phyloP scores from a whole-genome alignment of 2,329 filamentous ascomycete genomes.

The Penicillium sp. region DNA sequence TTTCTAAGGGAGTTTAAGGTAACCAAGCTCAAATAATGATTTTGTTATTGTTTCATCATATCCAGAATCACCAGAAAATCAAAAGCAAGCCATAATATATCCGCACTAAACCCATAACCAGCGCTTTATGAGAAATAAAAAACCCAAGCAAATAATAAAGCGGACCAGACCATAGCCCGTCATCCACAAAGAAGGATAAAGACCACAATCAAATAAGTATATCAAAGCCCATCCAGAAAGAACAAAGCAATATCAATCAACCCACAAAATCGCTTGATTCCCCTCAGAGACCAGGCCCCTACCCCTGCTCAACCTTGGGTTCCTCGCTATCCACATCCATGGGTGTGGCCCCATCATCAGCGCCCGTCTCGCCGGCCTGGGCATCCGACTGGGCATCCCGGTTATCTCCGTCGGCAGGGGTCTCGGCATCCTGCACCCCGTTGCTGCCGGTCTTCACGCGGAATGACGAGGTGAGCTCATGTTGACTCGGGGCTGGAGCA shows the following conservation, averaged over 20 bases:
- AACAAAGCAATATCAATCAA: conserved; percentile 4
- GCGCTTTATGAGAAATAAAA: conserved; percentile 20
- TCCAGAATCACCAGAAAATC: conserved; percentile 1
- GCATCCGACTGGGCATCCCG: conserved; percentile 21
- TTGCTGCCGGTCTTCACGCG: conserved; percentile 41
- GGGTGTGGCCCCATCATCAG: conserved; percentile 39
- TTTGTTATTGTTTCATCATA: conserved; percentile 6
- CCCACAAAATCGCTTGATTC: neutral
- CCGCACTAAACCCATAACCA: conserved; percentile 19
- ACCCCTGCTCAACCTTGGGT: conserved; percentile 39
- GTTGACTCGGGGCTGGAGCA: conserved; percentile 44
- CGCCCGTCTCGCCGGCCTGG: conserved; percentile 24
- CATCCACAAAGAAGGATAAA: conserved; percentile 9
- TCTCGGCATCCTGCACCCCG: conserved; percentile 37
- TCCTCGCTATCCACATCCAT: conserved; percentile 48
- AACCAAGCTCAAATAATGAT: neutral
- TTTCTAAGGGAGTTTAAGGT: neutral
- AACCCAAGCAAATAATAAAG: conserved; percentile 4
- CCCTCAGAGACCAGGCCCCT: neutral
- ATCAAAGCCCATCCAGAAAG: neutral
- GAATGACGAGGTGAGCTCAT: conserved; percentile 47
- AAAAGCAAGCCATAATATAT: conserved; percentile 7
- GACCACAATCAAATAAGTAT: conserved; percentile 7
- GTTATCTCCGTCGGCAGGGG: conserved; percentile 24
- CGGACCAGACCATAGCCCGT: neutral